These are phyloP conservation scores for Epicoccum nigrum DNA, from an alignment of 2,329 filamentous ascomycete genomes.

Conservation along the genomic window DNA sequence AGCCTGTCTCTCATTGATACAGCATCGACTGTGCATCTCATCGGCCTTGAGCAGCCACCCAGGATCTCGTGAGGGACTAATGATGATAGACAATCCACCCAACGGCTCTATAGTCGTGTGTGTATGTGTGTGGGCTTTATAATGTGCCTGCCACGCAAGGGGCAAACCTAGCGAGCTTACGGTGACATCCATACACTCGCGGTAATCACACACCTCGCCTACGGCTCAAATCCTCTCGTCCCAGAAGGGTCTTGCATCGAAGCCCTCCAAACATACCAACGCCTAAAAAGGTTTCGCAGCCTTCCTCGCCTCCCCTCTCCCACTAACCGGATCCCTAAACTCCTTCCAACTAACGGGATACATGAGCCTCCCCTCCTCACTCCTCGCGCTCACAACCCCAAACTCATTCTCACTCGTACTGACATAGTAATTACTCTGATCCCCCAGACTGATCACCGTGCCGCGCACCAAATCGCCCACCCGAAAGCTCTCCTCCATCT, in stretches of 20 bases:
- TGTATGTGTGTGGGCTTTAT: too few relatives aligned
- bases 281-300: conserved; percentile 81
- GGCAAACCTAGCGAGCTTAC: too few relatives aligned
- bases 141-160: too few relatives aligned
- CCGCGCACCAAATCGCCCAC: conserved; percentile 92
- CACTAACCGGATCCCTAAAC: conserved; percentile 83
- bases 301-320: conserved; percentile 79
- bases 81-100: too few relatives aligned
- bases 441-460: conserved; percentile 86
- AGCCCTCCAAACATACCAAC: not conserved
- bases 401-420: conserved; percentile 89
- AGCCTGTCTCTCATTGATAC: too few relatives aligned
- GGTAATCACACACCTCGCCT: too few relatives aligned
- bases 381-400: conserved; percentile 91
- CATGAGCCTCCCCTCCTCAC: conserved; percentile 88
- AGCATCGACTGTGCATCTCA: too few relatives aligned
- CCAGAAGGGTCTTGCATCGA: too few relatives aligned
- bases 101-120: too few relatives aligned
- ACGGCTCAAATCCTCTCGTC: not conserved
- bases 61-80: too few relatives aligned
- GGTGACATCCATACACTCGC: too few relatives aligned
- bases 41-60: too few relatives aligned
- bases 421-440: conserved; percentile 95
- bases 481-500: conserved; percentile 87
- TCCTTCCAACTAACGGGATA: conserved; percentile 95